These are phyloP conservation scores for Leishmania aethiopica DNA, from an alignment of 208 protist genomes.

Conservation along the genomic window DNA sequence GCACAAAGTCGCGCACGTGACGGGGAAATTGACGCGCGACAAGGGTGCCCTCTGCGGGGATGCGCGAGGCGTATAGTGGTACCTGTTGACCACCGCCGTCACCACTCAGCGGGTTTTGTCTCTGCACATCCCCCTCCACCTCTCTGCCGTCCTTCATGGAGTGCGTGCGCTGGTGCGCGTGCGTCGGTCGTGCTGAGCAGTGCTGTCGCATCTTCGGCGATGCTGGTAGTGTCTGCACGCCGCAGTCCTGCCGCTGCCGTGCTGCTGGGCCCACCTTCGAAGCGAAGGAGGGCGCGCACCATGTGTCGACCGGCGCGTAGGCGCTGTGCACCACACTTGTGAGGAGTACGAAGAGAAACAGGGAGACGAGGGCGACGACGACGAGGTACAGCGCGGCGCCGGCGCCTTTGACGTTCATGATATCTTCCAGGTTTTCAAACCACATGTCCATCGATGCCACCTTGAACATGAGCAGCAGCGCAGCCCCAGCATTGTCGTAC, in stretches of 20 bases:
- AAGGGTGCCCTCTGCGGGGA: neutral
- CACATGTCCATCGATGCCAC: conserved; percentile 49
- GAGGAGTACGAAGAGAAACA: conserved; percentile 13
- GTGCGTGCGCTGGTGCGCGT: neutral
- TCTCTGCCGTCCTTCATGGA: neutral
- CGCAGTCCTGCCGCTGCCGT: conserved; percentile 17
- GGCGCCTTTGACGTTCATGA: conserved; percentile 46
- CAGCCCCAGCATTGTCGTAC: conserved; percentile 40
- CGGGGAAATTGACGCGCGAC: neutral
- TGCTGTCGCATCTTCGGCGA: neutral
- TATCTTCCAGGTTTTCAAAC: conserved; percentile 41
- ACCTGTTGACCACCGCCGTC: neutral
- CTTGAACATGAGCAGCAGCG: conserved; percentile 44
- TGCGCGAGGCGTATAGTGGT: neutral
- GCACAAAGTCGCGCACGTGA: conserved; percentile 9
- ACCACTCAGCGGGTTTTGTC: neutral
- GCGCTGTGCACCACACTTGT: conserved; percentile 23
- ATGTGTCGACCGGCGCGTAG: conserved; percentile 18
- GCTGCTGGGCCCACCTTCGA: neutral
- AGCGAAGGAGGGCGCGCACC: neutral
- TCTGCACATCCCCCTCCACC: neutral
- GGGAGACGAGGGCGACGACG: conserved; percentile 21
- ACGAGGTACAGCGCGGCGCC: conserved; percentile 44
- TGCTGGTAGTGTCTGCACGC: conserved; percentile 11
- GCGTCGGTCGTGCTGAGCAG: neutral